Evolutionary conservation across 768 basidiomycete species (phyloP), one percentile per base, ranked within the genome.

Genomic region (Podaxis pistillaris): DNA sequence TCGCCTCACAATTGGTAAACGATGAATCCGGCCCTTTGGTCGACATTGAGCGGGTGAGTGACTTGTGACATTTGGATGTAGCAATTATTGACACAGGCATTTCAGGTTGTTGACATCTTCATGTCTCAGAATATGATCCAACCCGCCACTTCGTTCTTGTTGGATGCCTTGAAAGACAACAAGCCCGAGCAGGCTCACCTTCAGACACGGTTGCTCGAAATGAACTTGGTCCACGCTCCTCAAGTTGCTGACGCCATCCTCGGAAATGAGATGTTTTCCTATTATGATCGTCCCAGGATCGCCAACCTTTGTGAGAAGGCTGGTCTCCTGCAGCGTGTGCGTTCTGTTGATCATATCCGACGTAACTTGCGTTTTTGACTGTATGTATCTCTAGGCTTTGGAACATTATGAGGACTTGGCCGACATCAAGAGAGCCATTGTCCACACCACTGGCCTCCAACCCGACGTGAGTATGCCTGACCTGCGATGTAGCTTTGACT

Each of bases 51-150:
- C 81, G 96, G 58, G 96, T 90, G 68, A 63, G 85, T 75, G 28
- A 38, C 22, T 12, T 17, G 54, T 57, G 37, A 41, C 12, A 47
- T 38, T 40, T 38, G 30, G 22, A 50, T 47, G 30, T 30, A 49
- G 51, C 49, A 57, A 51, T 56, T 36, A 59, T 63, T 60, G n/a
- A 49, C 28, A 15, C n/a, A 30, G n/a, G 19, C 17, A 12, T 44
- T 55, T 30, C 30, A 91, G 88, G 92, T 98, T 59, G 95, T 98
- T 64, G 97, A 99, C 70, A 97, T 98, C 69, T 98, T 99, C 82
- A 97, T 98, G 94, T 91, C 91, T 0, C 96, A 97, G 73, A 98
- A 98, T 78, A 94, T 98, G 94, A 96, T 98, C 62, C 97, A 98
- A 74, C 96, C 96, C 19, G 97, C 97, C 4, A 99, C 97, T 0